phyloP scores from a whole-genome alignment of 1,284 basidiomycete genomes.

The Phellinidium pouzarii region DNA sequence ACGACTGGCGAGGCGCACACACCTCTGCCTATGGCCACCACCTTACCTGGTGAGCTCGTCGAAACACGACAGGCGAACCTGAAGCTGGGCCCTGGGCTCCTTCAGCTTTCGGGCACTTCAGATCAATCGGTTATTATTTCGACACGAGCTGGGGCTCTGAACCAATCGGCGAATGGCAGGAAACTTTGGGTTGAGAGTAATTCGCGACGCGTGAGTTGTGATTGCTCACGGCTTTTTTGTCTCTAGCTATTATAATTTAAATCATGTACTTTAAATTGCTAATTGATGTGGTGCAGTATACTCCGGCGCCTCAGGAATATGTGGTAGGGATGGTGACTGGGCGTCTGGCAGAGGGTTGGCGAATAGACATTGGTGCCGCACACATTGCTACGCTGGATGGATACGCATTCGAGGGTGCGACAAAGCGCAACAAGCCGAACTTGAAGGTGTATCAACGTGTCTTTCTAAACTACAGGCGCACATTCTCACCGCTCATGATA shows the following conservation, averaged over 20 bases:
- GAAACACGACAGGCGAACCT: conserved; percentile 67
- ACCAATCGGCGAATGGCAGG: conserved; percentile 62
- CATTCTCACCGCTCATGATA: conserved; percentile 26
- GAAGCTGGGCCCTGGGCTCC: conserved; percentile 71
- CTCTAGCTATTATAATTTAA: background rate
- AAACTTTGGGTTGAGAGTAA: conserved; percentile 82
- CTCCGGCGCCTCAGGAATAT: conserved; percentile 76
- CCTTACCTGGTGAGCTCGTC: conserved; percentile 61
- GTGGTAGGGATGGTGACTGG: conserved; percentile 70
- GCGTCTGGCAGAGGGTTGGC: conserved; percentile 71
- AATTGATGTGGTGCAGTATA: conserved; percentile 48
- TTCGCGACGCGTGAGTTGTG: conserved; percentile 53
- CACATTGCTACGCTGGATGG: conserved; percentile 72
- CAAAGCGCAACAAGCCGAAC: conserved; percentile 78
- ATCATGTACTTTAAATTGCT: background rate
- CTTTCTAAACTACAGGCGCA: background rate
- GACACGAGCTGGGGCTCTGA: conserved; percentile 60
- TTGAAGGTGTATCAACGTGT: conserved; percentile 50
- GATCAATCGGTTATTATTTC: conserved; percentile 42
- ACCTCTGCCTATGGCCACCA: background rate
- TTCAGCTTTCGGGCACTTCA: conserved; percentile 38
- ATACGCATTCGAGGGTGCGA: conserved; percentile 81
- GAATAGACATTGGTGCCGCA: conserved; percentile 78
- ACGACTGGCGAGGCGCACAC: too few species aligned
- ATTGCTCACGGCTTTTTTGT: background rate